Evolutionary conservation across 179 eudicot species (phyloP).

Genomic region (Carnegiea gigantea): DNA sequence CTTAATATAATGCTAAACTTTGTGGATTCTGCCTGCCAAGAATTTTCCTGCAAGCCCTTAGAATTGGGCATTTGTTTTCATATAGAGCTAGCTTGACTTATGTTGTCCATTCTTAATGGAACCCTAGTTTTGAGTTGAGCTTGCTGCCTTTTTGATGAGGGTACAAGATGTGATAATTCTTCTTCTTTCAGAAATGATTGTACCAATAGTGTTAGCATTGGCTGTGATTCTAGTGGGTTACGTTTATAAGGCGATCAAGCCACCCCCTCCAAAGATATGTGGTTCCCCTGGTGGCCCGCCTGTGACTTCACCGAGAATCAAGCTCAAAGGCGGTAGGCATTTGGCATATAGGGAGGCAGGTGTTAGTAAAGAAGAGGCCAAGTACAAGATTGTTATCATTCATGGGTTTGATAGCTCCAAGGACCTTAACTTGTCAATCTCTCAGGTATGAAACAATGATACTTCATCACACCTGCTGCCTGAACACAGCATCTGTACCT

Average conservation of each 20-base stretch:
- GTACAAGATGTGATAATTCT: conserved; percentile 1
- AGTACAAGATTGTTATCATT: conserved; percentile 58
- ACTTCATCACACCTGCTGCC: conserved; percentile 4
- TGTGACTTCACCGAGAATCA: conserved; percentile 52
- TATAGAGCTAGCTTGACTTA: neutral
- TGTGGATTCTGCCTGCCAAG: neutral
- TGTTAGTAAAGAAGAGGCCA: conserved; percentile 64
- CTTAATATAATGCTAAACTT: neutral
- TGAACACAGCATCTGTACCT: no score
- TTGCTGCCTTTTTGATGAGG: neutral
- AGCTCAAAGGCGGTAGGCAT: conserved; percentile 70
- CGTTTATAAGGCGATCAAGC: conserved; percentile 33
- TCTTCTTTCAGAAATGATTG: conserved; percentile 27
- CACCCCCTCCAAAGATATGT: conserved; percentile 40
- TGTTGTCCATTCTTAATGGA: neutral
- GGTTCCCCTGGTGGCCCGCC: conserved; percentile 46
- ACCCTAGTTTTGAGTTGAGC: neutral
- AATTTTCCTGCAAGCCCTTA: no score
- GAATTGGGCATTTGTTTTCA: no score
- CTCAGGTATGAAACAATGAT: conserved; percentile 47
- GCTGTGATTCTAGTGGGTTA: conserved; percentile 20
- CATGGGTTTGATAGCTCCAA: conserved; percentile 89
- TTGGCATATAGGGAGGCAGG: conserved; percentile 81
- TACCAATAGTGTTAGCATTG: conserved; percentile 23
- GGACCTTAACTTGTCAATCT: conserved; percentile 52